phyloP scores from a whole-genome alignment of 805 yeast genomes.

The Kodamaea kakaduensis region DNA sequence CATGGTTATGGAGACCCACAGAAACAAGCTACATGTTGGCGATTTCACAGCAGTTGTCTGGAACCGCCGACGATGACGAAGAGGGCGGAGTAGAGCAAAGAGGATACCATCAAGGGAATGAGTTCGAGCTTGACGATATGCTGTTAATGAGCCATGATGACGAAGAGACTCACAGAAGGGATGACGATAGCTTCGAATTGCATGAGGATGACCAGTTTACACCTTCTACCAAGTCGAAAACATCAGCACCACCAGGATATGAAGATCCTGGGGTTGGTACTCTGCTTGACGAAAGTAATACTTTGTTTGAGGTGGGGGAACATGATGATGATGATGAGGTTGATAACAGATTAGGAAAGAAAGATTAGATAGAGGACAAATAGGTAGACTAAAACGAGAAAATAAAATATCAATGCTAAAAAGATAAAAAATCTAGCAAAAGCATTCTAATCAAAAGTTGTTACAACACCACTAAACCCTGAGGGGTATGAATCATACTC shows the following conservation, averaged over 20 bases:
- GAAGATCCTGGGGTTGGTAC: background rate
- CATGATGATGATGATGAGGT: constrained; percentile 21
- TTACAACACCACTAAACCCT: too few relatives aligned
- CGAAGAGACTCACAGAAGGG: constrained; percentile 25
- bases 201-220: constrained; percentile 14
- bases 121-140: constrained; percentile 57
- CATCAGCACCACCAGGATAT: constrained; percentile 31
- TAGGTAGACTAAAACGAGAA: background rate
- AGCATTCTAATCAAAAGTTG: too few relatives aligned
- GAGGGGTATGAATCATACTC: too few relatives aligned
- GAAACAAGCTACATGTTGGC: constrained; percentile 93
- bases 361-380: constrained; percentile 1
- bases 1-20: constrained; percentile 97
- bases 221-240: constrained; percentile 1
- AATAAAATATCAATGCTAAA: too few relatives aligned
- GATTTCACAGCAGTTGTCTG: constrained; percentile 84
- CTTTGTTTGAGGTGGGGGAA: constrained; percentile 41
- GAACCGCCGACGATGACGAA: constrained; percentile 46
- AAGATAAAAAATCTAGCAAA: too few relatives aligned
- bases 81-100: constrained; percentile 44
- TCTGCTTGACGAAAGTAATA: constrained; percentile 20
- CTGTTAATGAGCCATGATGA: constrained; percentile 49
- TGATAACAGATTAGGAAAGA: constrained; percentile 11
- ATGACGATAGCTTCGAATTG: constrained; percentile 38
- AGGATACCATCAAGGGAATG: constrained; percentile 36